Evolutionary conservation across 345 rosid species (phyloP).

Genomic region (Citrus unshiu): DNA sequence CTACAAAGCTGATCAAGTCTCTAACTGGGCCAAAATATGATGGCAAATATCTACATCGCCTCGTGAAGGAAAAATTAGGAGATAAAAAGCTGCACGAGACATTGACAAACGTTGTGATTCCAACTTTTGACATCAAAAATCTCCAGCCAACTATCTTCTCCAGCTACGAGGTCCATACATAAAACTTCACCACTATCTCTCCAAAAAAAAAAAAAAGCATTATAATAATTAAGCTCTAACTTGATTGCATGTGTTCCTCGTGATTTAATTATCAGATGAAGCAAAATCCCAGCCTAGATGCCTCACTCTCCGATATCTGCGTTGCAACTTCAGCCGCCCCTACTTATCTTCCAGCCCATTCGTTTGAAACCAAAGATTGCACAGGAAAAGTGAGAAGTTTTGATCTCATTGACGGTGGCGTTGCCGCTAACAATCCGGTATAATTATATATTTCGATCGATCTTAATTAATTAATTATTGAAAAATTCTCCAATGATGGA

Average conservation of each 20-base stretch:
- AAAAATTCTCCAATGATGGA: no score
- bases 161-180: constrained; percentile 41
- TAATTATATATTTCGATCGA: neutral
- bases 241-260: neutral
- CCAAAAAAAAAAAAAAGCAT: no score
- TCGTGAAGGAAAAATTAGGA: constrained; percentile 46
- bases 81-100: constrained; percentile 47
- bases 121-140: constrained; percentile 63
- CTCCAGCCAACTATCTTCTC: constrained; percentile 72
- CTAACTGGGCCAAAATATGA: constrained; percentile 60
- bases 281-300: constrained; percentile 35
- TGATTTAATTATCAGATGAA: constrained; percentile 26
- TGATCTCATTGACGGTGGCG: constrained; percentile 75
- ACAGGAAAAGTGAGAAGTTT: constrained; percentile 34
- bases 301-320: constrained; percentile 53
- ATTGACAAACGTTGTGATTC: constrained; percentile 67
- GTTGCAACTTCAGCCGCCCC: constrained; percentile 71
- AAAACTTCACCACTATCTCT: neutral
- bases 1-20: constrained; percentile 33
- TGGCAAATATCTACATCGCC: constrained; percentile 44
- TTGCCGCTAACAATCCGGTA: constrained; percentile 62
- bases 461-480: no score
- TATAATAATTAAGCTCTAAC: neutral
- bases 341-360: constrained; percentile 55
- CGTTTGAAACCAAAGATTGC: constrained; percentile 32